Percentiles rank a stretch among this genome's conserved stretches.
Evolutionary conservation across 495 filamentous ascomycete genomes (phyloP).

Genomic region (Tuber indicum): DNA sequence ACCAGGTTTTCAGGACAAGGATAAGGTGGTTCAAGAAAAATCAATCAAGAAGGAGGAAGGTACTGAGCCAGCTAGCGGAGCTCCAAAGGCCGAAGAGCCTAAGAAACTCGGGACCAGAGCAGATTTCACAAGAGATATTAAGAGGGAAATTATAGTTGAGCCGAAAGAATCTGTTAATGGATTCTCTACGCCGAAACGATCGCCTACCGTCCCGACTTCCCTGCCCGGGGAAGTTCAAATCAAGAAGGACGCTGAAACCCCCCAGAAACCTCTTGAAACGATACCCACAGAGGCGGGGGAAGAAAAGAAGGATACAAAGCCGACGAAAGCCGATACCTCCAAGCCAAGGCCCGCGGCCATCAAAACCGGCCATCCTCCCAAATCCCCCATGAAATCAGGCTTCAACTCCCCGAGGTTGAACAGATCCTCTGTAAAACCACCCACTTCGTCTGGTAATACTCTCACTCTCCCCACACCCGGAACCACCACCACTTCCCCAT

Average conservation of each 20-base stretch:
- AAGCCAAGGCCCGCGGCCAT: slow-evolving; percentile 18
- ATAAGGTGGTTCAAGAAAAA: slow-evolving; percentile 10
- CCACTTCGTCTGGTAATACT: slow-evolving; percentile 23
- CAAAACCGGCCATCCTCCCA: slow-evolving; percentile 27
- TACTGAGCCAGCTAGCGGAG: background rate
- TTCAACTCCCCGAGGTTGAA: slow-evolving; percentile 12
- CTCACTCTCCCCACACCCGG: slow-evolving; percentile 28
- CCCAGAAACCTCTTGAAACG: slow-evolving; percentile 15
- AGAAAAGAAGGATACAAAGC: slow-evolving; percentile 15
- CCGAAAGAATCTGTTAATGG: slow-evolving; percentile 13
- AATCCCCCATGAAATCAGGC: slow-evolving; percentile 29
- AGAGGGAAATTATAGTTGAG: background rate
- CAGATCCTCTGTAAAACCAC: slow-evolving; percentile 9
- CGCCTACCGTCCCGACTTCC: slow-evolving; percentile 6
- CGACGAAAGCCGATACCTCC: slow-evolving; percentile 11
- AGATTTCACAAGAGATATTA: slow-evolving; percentile 18
- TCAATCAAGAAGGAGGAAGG: slow-evolving; percentile 11
- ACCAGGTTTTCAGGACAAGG: slow-evolving; percentile 16
- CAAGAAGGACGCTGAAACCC: slow-evolving; percentile 11
- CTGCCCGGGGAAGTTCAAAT: slow-evolving; percentile 4
- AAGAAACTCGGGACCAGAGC: background rate
- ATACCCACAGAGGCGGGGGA: slow-evolving; percentile 2
- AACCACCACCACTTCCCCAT: slow-evolving; percentile 25
- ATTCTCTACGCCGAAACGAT: slow-evolving; percentile 15
- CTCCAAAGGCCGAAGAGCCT: slow-evolving; percentile 19